phyloP scores from a whole-genome alignment of 2,329 filamentous ascomycete species.

The Ceratocystis smalleyi region DNA sequence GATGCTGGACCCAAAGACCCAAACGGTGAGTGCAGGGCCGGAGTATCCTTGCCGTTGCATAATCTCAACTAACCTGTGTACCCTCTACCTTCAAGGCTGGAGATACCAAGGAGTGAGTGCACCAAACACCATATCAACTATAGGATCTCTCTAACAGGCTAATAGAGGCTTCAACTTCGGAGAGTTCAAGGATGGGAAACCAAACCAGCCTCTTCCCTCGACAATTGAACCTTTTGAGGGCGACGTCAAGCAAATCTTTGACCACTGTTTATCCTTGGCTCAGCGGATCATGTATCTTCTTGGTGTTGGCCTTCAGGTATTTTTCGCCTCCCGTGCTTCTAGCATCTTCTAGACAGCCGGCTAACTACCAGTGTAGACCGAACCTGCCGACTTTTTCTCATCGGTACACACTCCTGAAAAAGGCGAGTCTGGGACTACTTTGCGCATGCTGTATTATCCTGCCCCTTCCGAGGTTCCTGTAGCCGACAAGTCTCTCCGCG shows the following conservation, averaged over 20 bases:
- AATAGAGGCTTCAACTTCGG: slow-evolving; percentile 84
- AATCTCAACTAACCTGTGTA: background rate
- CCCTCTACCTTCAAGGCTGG: slow-evolving; percentile 40
- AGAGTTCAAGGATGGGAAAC: slow-evolving; percentile 51
- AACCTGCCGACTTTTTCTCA: slow-evolving; percentile 39
- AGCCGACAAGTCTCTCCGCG: slow-evolving; percentile 44
- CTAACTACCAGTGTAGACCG: slow-evolving; percentile 20
- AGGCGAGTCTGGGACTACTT: slow-evolving; percentile 40
- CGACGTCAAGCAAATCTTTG: slow-evolving; percentile 50
- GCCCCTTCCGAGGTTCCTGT: slow-evolving; percentile 25
- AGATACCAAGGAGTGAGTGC: slow-evolving; percentile 69
- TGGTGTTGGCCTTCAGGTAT: slow-evolving; percentile 56
- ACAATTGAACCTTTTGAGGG: slow-evolving; percentile 44
- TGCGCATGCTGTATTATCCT: slow-evolving; percentile 62
- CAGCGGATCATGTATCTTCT: slow-evolving; percentile 60
- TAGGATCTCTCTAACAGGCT: background rate
- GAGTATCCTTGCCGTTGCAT: slow-evolving; percentile 2
- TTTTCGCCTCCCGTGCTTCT: slow-evolving; percentile 14
- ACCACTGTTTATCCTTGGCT: slow-evolving; percentile 57
- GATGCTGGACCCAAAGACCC: slow-evolving; percentile 68
- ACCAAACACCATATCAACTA: background rate
- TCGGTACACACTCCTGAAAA: slow-evolving; percentile 32
- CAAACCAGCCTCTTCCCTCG: slow-evolving; percentile 61
- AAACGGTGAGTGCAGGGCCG: slow-evolving; percentile 42
- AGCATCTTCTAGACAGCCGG: slow-evolving; percentile 20